phyloP scores from a whole-genome alignment of 2,329 filamentous ascomycete genomes.

The Knufia petricola region DNA sequence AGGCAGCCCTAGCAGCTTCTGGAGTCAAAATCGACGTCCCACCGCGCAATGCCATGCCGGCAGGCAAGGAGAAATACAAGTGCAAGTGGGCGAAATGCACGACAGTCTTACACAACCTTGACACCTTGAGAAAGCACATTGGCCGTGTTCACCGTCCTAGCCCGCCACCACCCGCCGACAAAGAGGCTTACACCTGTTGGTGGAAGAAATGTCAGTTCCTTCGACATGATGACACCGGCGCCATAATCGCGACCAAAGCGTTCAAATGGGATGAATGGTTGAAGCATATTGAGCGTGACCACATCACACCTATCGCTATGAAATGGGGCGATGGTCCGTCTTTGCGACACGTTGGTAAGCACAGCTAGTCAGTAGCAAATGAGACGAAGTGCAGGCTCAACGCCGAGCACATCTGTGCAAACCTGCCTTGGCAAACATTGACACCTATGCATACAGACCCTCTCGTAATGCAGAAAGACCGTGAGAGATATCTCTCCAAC shows the following conservation, averaged over 20 bases:
- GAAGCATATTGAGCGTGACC: slow-evolving; percentile 42
- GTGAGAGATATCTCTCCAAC: neutral
- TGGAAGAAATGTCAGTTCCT: slow-evolving; percentile 28
- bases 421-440: slow-evolving; percentile 21
- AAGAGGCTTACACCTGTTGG: slow-evolving; percentile 22
- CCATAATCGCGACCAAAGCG: slow-evolving; percentile 16
- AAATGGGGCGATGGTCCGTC: slow-evolving; percentile 51
- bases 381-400: neutral
- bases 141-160: slow-evolving; percentile 42
- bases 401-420: neutral
- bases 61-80: slow-evolving; percentile 33
- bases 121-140: slow-evolving; percentile 50
- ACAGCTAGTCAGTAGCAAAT: slow-evolving; percentile 1
- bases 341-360: slow-evolving; percentile 48
- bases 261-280: slow-evolving; percentile 39
- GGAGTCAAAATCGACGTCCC: slow-evolving; percentile 20
- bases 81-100: slow-evolving; percentile 51
- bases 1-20: slow-evolving; percentile 8
- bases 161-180: slow-evolving; percentile 17
- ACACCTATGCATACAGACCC: slow-evolving; percentile 9
- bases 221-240: slow-evolving; percentile 22
- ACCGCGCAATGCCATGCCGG: slow-evolving; percentile 10
- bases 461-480: slow-evolving; percentile 17
- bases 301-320: slow-evolving; percentile 48
- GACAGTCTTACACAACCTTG: slow-evolving; percentile 52